Conservation (phyloP, 2,329 filamentous ascomycete genomes). For the Hysterium pulicare region DNA sequence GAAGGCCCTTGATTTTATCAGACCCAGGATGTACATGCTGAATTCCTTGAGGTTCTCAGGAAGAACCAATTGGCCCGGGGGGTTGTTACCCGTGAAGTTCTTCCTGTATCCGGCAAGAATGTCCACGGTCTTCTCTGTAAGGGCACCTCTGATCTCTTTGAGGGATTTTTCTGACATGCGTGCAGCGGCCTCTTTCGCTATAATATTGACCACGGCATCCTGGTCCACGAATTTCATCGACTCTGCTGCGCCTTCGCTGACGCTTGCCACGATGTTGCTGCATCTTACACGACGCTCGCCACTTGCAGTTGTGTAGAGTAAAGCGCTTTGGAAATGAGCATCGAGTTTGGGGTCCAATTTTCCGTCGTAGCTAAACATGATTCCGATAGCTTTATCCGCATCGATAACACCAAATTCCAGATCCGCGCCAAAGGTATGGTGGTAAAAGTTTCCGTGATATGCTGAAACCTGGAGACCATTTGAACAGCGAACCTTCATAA, state of each 20-base stretch:
- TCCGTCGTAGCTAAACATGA: slow-evolving; percentile 92
- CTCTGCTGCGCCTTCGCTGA: slow-evolving; percentile 80
- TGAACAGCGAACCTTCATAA: slow-evolving; percentile 98
- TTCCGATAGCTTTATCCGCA: slow-evolving; percentile 86
- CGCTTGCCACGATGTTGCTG: slow-evolving; percentile 87
- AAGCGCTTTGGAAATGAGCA: slow-evolving; percentile 92
- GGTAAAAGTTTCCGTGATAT: slow-evolving; percentile 96
- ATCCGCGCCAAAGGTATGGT: slow-evolving; percentile 92
- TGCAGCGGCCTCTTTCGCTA: slow-evolving; percentile 92
- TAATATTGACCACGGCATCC: slow-evolving; percentile 81
- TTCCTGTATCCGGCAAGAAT: slow-evolving; percentile 90
- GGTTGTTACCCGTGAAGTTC: slow-evolving; percentile 81
- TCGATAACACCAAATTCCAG: slow-evolving; percentile 91
- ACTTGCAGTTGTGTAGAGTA: slow-evolving; percentile 88
- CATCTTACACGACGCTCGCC: slow-evolving; percentile 89
- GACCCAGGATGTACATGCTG: slow-evolving; percentile 88
- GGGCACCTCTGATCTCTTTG: slow-evolving; percentile 77
- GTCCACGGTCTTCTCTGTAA: slow-evolving; percentile 91
- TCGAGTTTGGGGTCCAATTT: slow-evolving; percentile 97
- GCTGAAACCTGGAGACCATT: slow-evolving; percentile 88
- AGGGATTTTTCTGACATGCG: slow-evolving; percentile 73
- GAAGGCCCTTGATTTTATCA: slow-evolving; percentile 88
- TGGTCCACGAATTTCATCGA: slow-evolving; percentile 92
- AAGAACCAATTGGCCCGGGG: slow-evolving; percentile 88
- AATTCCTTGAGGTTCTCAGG: slow-evolving; percentile 96